phyloP scores from a whole-genome alignment of 202 grass and related monocot genomes.

The Carex arenaria region DNA sequence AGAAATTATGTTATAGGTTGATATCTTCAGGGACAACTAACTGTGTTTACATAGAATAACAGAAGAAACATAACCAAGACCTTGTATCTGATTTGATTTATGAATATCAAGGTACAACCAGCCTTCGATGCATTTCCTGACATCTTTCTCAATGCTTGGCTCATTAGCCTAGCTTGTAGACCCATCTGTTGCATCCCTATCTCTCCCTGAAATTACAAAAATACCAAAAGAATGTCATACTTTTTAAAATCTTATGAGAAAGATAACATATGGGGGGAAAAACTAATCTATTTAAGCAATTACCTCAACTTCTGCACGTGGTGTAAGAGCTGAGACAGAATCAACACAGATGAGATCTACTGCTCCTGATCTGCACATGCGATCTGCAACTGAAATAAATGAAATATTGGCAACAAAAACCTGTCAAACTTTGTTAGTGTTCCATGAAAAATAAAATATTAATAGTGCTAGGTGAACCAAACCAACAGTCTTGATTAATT shows the following conservation, averaged over 20 bases:
- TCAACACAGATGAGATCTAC: slow-evolving; percentile 97
- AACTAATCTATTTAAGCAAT: neutral
- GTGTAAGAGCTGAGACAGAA: slow-evolving; percentile 98
- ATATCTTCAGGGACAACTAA: neutral
- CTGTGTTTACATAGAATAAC: neutral
- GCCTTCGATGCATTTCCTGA: slow-evolving; percentile 98
- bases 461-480: neutral
- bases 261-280: slow-evolving; percentile 16
- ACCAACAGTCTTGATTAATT: neutral
- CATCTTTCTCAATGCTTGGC: slow-evolving; percentile 99
- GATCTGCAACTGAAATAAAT: slow-evolving; percentile 81
- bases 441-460: neutral
- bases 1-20: neutral
- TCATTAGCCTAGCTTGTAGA: slow-evolving; percentile 95
- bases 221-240: neutral
- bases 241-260: slow-evolving; percentile 1
- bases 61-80: slow-evolving; percentile 25
- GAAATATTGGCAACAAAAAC: slow-evolving; percentile 25
- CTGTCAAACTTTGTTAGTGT: neutral
- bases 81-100: slow-evolving; percentile 99
- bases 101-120: slow-evolving; percentile 98
- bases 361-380: slow-evolving; percentile 98
- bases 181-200: slow-evolving; percentile 99
- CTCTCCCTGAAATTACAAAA: slow-evolving; percentile 65
- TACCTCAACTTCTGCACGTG: slow-evolving; percentile 97